Evolutionary conservation across 345 rosid genomes (phyloP).

Genomic region (Eucalyptus polyanthemos): DNA sequence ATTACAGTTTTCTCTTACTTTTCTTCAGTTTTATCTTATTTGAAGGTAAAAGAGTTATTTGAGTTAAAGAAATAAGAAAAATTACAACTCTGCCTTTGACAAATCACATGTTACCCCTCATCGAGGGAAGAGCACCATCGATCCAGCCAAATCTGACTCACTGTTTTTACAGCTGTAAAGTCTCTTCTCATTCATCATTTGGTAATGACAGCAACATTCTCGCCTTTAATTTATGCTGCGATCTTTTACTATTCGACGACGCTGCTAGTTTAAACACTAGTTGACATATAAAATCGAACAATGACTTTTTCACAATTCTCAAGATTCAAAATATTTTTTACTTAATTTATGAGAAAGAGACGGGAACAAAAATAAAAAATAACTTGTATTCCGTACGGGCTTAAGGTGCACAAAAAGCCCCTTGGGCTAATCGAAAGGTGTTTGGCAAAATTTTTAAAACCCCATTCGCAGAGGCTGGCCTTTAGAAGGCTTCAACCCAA

Average conservation of each 20-base stretch:
- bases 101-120: background rate
- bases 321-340: too few species aligned
- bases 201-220: background rate
- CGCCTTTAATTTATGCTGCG: background rate
- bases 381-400: background rate
- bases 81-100: background rate
- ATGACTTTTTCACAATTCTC: background rate
- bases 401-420: too few species aligned
- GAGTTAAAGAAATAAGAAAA: background rate
- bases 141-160: background rate
- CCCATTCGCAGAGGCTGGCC: rapidly evolving
- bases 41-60: background rate
- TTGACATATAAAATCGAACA: background rate
- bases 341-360: background rate
- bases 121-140: too few species aligned
- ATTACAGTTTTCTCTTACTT: background rate
- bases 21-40: background rate
- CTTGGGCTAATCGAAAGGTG: too few species aligned
- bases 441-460: too few species aligned
- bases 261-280: background rate
- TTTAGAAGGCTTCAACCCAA: too few species aligned
- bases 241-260: background rate
- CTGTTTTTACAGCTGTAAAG: background rate
- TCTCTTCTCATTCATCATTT: background rate
- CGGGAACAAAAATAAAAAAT: background rate